Conservation (phyloP, 768 basidiomycete genomes). For the Leucogyrophana mollusca region DNA sequence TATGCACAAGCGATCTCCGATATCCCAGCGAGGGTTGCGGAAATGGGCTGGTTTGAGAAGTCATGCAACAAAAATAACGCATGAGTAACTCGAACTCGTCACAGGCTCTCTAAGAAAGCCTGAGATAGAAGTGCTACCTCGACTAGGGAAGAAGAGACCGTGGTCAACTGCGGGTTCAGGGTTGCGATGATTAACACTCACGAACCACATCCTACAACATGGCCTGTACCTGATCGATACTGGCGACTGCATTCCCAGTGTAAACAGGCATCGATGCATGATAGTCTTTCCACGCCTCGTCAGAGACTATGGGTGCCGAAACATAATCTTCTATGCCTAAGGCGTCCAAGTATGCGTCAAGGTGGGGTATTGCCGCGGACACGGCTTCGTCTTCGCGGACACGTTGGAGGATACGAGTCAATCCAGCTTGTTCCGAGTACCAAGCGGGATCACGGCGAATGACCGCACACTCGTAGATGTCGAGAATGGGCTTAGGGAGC, state of each 20-base stretch:
- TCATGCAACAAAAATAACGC: conserved; percentile 6
- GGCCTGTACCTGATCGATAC: conserved; percentile 39
- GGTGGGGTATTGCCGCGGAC: conserved; percentile 40
- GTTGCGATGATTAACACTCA: conserved; percentile 7
- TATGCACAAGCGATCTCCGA: conserved; percentile 7
- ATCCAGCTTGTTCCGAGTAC: conserved; percentile 53
- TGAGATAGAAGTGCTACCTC: conserved; percentile 5
- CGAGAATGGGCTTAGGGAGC: conserved; percentile 48
- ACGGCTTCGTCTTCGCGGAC: conserved; percentile 46
- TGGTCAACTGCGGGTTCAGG: conserved; percentile 6
- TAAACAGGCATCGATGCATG: conserved; percentile 37
- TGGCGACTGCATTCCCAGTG: conserved; percentile 40
- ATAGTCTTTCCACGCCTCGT: conserved; percentile 49
- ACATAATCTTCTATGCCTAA: conserved; percentile 51
- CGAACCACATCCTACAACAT: conserved; percentile 33
- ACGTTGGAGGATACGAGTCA: conserved; percentile 48
- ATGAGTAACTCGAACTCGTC: conserved; percentile 1
- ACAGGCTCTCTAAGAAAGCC: neutral
- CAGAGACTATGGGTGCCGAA: conserved; percentile 53
- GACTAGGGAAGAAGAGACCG: conserved; percentile 3
- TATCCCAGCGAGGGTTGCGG: conserved; percentile 3
- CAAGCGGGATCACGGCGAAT: conserved; percentile 57
- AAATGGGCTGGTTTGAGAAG: conserved; percentile 2
- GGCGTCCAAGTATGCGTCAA: conserved; percentile 39
- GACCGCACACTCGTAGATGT: conserved; percentile 53